Evolutionary conservation across 164 flowering plant species (phyloP).

Genomic region (Berberis vulgaris): DNA sequence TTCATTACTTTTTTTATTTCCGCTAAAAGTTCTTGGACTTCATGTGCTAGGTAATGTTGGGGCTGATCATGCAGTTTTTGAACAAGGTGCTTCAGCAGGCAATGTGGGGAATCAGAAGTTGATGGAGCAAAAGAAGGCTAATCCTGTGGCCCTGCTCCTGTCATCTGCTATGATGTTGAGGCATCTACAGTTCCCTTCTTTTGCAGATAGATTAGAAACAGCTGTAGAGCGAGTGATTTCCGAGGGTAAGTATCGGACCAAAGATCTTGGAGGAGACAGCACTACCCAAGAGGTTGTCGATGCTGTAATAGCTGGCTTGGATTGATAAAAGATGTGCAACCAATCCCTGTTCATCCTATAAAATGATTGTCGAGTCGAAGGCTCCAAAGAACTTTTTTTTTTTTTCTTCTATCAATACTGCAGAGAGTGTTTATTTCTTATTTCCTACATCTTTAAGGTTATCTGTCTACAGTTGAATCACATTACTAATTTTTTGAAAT

Average conservation of each 20-base stretch:
- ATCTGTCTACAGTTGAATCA: too few species aligned
- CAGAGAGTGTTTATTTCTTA: too few species aligned
- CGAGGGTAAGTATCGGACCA: slow-evolving; percentile 12
- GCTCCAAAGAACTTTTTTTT: background rate
- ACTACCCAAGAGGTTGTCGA: slow-evolving; percentile 15
- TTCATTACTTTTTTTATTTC: too few species aligned
- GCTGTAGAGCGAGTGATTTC: slow-evolving; percentile 25
- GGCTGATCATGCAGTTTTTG: slow-evolving; percentile 16
- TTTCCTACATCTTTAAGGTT: too few species aligned
- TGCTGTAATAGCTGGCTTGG: slow-evolving; percentile 11
- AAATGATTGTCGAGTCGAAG: background rate
- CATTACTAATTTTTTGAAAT: too few species aligned
- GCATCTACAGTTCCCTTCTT: slow-evolving; percentile 39
- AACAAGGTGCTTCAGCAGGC: slow-evolving; percentile 18
- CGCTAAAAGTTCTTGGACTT: background rate
- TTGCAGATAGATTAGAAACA: slow-evolving; percentile 72
- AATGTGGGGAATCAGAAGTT: slow-evolving; percentile 15
- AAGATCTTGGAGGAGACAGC: slow-evolving; percentile 15
- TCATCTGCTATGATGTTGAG: slow-evolving; percentile 19
- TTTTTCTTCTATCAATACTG: too few species aligned
- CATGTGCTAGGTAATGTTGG: slow-evolving; percentile 12
- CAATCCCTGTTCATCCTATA: background rate
- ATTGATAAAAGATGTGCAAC: background rate
- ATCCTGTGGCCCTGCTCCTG: slow-evolving; percentile 15
- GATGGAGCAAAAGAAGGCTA: slow-evolving; percentile 11